Evolutionary conservation across 2,329 filamentous ascomycete genomes (phyloP).

Genomic region (Fusarium stilboides): DNA sequence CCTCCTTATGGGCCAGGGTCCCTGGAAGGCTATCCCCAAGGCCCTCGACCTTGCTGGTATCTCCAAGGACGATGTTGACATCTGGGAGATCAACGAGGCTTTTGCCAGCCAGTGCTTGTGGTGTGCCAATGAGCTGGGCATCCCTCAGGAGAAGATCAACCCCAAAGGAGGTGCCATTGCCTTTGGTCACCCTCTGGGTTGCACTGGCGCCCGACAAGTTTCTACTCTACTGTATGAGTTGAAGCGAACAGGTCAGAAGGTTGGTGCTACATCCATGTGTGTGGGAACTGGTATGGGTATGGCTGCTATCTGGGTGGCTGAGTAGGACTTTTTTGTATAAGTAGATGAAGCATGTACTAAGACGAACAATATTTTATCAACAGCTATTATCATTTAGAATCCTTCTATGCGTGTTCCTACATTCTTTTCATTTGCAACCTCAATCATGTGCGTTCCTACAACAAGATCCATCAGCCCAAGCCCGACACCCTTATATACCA

Average conservation of each 20-base stretch:
- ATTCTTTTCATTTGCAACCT: conserved; percentile 68
- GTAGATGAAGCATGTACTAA: conserved; percentile 43
- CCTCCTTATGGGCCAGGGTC: conserved; percentile 95
- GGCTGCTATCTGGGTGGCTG: conserved; percentile 95
- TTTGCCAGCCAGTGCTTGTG: conserved; percentile 96
- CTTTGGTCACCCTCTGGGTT: conserved; percentile 94
- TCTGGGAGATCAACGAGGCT: conserved; percentile 99
- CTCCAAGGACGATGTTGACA: conserved; percentile 90
- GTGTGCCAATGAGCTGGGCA: conserved; percentile 89
- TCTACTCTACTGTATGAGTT: conserved; percentile 93
- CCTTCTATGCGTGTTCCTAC: conserved; percentile 68
- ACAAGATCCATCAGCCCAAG: conserved; percentile 77
- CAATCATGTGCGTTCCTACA: conserved; percentile 71
- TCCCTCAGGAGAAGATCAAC: conserved; percentile 91
- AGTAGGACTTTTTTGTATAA: conserved; percentile 69
- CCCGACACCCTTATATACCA: conserved; percentile 79
- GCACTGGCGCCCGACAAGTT: conserved; percentile 94
- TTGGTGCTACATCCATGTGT: conserved; percentile 97
- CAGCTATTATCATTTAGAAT: conserved; percentile 58
- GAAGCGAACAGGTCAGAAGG: conserved; percentile 84
- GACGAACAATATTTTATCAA: conserved; percentile 28
- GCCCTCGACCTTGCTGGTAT: conserved; percentile 91
- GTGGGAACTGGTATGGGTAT: conserved; percentile 98
- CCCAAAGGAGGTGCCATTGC: conserved; percentile 97
- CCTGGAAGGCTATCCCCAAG: conserved; percentile 95